Conservation (phyloP, 108 stramenopile species). For the Nitzschia inconspicua region DNA sequence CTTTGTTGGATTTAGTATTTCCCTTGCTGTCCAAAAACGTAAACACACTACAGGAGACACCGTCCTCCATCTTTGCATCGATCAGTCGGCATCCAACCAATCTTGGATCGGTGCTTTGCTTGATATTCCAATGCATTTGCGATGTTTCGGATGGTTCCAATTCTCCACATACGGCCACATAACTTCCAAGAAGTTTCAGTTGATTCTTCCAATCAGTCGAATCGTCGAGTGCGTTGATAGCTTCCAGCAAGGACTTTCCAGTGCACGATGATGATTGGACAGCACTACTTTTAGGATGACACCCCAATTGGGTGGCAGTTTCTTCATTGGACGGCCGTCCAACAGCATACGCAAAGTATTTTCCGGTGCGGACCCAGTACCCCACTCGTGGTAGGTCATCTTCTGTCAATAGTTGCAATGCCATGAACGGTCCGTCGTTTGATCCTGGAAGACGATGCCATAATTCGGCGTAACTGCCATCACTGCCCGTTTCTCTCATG, state of each 20-base stretch:
- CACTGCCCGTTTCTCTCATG: conserved; percentile 43
- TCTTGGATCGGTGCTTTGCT: conserved; percentile 26
- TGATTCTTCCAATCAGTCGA: neutral
- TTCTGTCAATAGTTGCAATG: conserved; percentile 30
- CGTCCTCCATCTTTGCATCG: neutral
- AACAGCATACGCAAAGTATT: conserved; percentile 47
- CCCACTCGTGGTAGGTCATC: conserved; percentile 15
- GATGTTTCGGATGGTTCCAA: neutral
- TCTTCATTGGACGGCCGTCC: conserved; percentile 20
- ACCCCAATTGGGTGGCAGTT: neutral
- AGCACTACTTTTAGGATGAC: neutral
- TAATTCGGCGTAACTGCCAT: conserved; percentile 51
- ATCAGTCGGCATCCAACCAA: conserved; percentile 25
- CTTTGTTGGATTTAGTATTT: neutral
- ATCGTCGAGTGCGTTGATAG: neutral
- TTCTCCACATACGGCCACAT: conserved; percentile 20
- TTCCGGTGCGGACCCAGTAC: conserved; percentile 45
- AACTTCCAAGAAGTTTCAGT: conserved; percentile 6
- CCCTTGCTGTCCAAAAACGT: conserved; percentile 11
- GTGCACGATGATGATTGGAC: conserved; percentile 4
- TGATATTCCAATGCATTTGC: conserved; percentile 10
- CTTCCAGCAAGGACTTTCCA: conserved; percentile 12
- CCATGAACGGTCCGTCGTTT: conserved; percentile 28
- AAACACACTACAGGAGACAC: too few relatives aligned
- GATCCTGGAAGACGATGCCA: conserved; percentile 37